Evolutionary conservation across 129 eudicot species (phyloP).

Genomic region (Calendula officinalis): DNA sequence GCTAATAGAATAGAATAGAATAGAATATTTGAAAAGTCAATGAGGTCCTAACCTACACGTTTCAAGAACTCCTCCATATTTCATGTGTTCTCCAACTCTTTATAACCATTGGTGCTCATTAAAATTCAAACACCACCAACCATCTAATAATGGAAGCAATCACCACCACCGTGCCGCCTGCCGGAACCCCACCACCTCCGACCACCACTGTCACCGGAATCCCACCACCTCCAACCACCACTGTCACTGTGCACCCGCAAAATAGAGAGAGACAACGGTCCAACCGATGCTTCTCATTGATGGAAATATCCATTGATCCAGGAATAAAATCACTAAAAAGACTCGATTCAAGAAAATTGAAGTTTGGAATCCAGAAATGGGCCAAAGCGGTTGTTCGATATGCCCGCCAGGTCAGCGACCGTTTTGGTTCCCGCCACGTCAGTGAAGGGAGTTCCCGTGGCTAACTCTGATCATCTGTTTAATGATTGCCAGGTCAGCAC

Average conservation of each 20-base stretch:
- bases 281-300: slow-evolving; percentile 52
- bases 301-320: slow-evolving; percentile 56
- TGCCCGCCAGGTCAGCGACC: slow-evolving; percentile 69
- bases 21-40: slow-evolving; percentile 34
- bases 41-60: slow-evolving; percentile 34
- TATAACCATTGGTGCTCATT: slow-evolving; percentile 24
- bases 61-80: slow-evolving; percentile 19
- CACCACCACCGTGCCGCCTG: slow-evolving; percentile 22
- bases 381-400: slow-evolving; percentile 67
- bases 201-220: too few species aligned
- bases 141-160: slow-evolving; percentile 32
- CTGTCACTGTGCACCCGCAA: neutral
- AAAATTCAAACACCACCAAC: slow-evolving; percentile 6
- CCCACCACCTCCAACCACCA: neutral
- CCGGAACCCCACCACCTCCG: slow-evolving; percentile 14
- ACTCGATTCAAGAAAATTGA: slow-evolving; percentile 66
- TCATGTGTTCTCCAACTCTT: slow-evolving; percentile 29
- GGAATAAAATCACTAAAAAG: slow-evolving; percentile 49
- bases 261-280: slow-evolving; percentile 38
- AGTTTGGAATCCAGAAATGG: slow-evolving; percentile 62
- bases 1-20: neutral
- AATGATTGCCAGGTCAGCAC: slow-evolving; percentile 4
- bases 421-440: slow-evolving; percentile 44
- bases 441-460: slow-evolving; percentile 50
- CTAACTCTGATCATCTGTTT: neutral